phyloP scores from a whole-genome alignment of 2,329 filamentous ascomycete genomes.

The Talaromyces sp. region DNA sequence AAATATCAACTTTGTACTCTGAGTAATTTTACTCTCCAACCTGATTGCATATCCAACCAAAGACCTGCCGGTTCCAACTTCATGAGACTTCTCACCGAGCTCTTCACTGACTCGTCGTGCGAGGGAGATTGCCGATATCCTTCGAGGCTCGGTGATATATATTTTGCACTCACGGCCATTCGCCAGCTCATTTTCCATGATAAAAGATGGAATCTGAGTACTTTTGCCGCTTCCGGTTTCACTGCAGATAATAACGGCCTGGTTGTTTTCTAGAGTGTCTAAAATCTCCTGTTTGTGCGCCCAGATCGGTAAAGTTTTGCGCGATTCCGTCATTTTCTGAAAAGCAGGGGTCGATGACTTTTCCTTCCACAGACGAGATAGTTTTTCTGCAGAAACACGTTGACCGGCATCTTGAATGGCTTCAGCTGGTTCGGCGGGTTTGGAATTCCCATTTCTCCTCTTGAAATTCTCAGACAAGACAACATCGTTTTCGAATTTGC shows the following conservation, averaged over 20 bases:
- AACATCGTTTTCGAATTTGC: constrained; percentile 63
- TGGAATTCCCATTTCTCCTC: constrained; percentile 38
- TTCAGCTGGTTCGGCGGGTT: constrained; percentile 23
- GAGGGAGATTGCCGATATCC: constrained; percentile 93
- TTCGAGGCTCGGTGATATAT: constrained; percentile 89
- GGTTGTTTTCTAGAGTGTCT: constrained; percentile 69
- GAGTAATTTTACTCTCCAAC: constrained; percentile 78
- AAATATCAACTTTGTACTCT: constrained; percentile 80
- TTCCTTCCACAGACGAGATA: constrained; percentile 49
- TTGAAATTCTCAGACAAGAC: constrained; percentile 74
- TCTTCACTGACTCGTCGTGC: constrained; percentile 92
- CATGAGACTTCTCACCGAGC: constrained; percentile 75
- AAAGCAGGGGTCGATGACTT: constrained; percentile 55
- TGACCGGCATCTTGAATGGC: constrained; percentile 20
- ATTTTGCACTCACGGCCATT: constrained; percentile 81
- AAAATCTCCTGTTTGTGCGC: constrained; percentile 75
- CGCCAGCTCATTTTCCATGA: constrained; percentile 82
- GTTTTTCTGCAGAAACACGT: constrained; percentile 30
- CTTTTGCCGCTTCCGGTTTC: constrained; percentile 97
- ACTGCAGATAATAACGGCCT: constrained; percentile 89
- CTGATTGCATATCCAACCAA: constrained; percentile 93
- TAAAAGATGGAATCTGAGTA: constrained; percentile 91
- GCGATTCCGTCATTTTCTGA: constrained; percentile 71
- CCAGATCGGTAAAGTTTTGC: constrained; percentile 86
- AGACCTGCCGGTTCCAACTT: constrained; percentile 76